These are phyloP conservation scores for Fagopyrum homotropicum DNA, from an alignment of 148 eudicot genomes.

Conservation along the genomic window DNA sequence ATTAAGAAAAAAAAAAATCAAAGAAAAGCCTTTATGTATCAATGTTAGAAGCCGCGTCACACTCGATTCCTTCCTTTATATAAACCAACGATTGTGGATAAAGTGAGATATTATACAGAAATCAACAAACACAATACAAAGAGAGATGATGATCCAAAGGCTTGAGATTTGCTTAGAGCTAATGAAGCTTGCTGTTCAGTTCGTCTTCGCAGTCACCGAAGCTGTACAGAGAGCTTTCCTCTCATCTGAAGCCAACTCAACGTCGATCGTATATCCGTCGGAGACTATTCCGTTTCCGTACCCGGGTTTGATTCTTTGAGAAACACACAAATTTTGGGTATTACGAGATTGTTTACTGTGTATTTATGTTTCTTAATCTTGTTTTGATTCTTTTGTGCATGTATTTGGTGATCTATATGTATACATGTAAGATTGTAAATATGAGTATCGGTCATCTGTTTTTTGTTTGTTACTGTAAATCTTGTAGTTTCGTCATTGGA, in stretches of 20 bases:
- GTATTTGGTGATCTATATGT: not conserved
- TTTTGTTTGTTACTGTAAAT: not conserved
- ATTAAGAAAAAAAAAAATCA: not conserved
- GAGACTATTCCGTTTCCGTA: slow-evolving; percentile 1
- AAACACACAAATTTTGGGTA: not conserved
- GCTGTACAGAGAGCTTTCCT: slow-evolving; percentile 1
- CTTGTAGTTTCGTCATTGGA: not conserved
- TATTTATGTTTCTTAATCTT: not conserved
- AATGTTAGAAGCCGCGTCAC: not conserved
- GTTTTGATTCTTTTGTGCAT: not conserved
- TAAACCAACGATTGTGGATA: not conserved
- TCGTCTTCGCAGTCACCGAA: not conserved
- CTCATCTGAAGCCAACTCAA: not conserved
- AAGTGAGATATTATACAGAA: not conserved
- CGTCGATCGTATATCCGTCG: not conserved
- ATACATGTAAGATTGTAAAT: not conserved
- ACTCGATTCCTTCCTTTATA: not conserved
- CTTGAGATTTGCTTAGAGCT: slow-evolving; percentile 4
- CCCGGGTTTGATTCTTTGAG: not conserved
- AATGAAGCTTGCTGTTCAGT: slow-evolving; percentile 6
- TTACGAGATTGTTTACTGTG: not conserved
- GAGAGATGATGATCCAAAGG: slow-evolving; percentile 10
- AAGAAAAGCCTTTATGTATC: not conserved
- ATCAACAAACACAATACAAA: not conserved
- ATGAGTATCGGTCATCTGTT: not conserved